phyloP scores from a whole-genome alignment of 345 rosid genomes.

The Ceriops tagal region DNA sequence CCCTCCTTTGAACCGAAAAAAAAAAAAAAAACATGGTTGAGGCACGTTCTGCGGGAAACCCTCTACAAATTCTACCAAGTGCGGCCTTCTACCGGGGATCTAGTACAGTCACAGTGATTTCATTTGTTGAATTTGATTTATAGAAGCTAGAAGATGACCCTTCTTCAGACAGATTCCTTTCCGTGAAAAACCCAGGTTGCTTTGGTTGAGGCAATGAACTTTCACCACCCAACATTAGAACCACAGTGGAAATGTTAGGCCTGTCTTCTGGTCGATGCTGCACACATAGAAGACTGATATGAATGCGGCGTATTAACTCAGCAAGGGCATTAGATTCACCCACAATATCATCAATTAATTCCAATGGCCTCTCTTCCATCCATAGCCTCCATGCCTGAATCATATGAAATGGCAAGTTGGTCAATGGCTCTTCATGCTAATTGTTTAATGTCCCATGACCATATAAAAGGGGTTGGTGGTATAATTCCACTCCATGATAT shows the following conservation, averaged over 20 bases:
- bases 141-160: constrained; percentile 11
- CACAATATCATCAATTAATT: constrained; percentile 20
- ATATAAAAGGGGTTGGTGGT: too few species aligned
- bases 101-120: constrained; percentile 10
- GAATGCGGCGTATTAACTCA: constrained; percentile 21
- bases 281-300: constrained; percentile 35
- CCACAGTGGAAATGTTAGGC: constrained; percentile 38
- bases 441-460: too few species aligned
- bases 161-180: constrained; percentile 7
- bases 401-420: too few species aligned
- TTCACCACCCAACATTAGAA: constrained; percentile 36
- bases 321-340: constrained; percentile 1
- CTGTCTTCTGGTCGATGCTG: constrained; percentile 38
- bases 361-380: constrained; percentile 26
- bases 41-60: too few species aligned
- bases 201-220: constrained; percentile 34
- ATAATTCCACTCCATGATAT: too few species aligned
- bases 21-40: too few species aligned
- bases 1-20: too few species aligned
- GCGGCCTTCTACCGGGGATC: constrained; percentile 13
- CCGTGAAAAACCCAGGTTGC: constrained; percentile 37
- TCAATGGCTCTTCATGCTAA: too few species aligned
- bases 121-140: constrained; percentile 5
- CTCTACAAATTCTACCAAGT: too few species aligned
- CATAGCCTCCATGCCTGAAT: constrained; percentile 33